These are phyloP conservation scores for Asterophora parasitica DNA, from an alignment of 768 basidiomycete genomes.

Conservation along the genomic window DNA sequence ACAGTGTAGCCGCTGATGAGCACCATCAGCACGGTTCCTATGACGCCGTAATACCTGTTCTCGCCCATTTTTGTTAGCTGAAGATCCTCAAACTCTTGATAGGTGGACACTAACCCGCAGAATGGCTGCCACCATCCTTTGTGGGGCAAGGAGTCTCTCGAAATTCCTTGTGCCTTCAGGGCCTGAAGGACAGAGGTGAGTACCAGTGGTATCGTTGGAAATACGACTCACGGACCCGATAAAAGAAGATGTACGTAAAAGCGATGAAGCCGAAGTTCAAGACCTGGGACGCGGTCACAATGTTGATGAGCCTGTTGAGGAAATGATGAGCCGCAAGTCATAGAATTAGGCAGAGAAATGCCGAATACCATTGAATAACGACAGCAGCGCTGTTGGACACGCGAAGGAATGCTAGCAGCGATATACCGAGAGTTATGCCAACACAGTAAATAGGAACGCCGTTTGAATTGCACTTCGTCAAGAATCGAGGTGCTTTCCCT, in stretches of 20 bases:
- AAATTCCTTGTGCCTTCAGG: slow-evolving; percentile 39
- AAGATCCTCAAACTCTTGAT: neutral
- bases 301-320: slow-evolving; percentile 38
- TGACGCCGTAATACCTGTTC: slow-evolving; percentile 40
- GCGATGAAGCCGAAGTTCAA: slow-evolving; percentile 44
- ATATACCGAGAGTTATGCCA: slow-evolving; percentile 33
- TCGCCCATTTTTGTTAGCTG: neutral
- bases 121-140: slow-evolving; percentile 48
- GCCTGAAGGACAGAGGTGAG: slow-evolving; percentile 15
- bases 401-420: slow-evolving; percentile 44
- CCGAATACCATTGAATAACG: slow-evolving; percentile 41
- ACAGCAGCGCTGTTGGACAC: slow-evolving; percentile 43
- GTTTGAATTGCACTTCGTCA: slow-evolving; percentile 46
- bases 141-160: slow-evolving; percentile 40
- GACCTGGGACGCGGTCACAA: slow-evolving; percentile 45
- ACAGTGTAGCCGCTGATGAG: slow-evolving; percentile 46
- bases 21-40: slow-evolving; percentile 43
- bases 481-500: slow-evolving; percentile 50
- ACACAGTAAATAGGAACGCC: slow-evolving; percentile 60
- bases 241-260: slow-evolving; percentile 44
- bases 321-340: neutral
- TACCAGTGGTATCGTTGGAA: no score
- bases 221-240: slow-evolving; percentile 17
- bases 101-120: slow-evolving; percentile 27
- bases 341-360: neutral